Percentiles rank a stretch among this genome's conserved stretches.
These are phyloP conservation scores for Caryocar brasiliense DNA, from an alignment of 441 rosid genomes.

Conservation along the genomic window DNA sequence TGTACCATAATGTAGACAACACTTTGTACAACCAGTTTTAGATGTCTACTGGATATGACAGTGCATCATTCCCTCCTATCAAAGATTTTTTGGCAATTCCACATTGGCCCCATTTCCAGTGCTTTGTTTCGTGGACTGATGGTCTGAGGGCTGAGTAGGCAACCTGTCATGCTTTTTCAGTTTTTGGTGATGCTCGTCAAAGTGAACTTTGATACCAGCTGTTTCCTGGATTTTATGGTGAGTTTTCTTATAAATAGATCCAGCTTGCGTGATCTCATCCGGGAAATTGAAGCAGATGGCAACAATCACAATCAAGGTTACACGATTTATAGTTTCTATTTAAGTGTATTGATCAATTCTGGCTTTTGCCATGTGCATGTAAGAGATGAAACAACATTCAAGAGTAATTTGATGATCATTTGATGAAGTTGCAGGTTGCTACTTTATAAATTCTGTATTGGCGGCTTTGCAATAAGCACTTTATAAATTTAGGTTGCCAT, in stretches of 20 bases:
- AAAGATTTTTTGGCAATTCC: slow-evolving; percentile 1
- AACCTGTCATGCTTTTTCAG: neutral
- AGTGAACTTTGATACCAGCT: neutral
- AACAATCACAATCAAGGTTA: slow-evolving; percentile 3
- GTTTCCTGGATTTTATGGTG: neutral
- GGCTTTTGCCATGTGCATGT: neutral
- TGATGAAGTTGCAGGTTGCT: neutral
- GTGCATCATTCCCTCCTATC: neutral
- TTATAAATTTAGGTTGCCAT: too few species aligned
- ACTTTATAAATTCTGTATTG: too few species aligned
- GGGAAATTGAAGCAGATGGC: slow-evolving; percentile 1
- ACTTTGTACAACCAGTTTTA: slow-evolving; percentile 4
- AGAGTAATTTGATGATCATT: neutral
- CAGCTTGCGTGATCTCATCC: neutral
- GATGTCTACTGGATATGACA: slow-evolving; percentile 11
- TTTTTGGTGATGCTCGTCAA: neutral
- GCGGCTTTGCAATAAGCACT: too few species aligned
- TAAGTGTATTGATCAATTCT: neutral
- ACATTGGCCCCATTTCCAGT: slow-evolving; percentile 1
- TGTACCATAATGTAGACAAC: slow-evolving; percentile 69
- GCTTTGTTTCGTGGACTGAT: neutral
- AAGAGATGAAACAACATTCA: neutral
- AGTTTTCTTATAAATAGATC: slow-evolving; percentile 3
- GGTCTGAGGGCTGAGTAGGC: slow-evolving; percentile 9
- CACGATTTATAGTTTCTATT: slow-evolving; percentile 1